Conservation (phyloP, 2,329 filamentous ascomycete species). For the Grosmannia serpens region DNA sequence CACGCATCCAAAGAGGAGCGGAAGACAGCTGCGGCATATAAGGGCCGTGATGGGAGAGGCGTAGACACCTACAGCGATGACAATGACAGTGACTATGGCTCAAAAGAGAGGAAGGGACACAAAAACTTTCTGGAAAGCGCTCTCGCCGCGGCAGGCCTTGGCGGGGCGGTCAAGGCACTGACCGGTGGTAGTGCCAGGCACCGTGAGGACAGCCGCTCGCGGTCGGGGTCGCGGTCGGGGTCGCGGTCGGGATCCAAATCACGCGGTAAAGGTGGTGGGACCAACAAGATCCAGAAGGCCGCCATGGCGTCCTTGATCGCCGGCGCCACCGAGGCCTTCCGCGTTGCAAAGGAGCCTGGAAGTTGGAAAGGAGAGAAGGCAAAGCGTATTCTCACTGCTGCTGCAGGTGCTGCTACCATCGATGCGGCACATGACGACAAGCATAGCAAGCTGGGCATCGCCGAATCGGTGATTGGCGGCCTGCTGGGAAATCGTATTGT, state of each 20-base stretch:
- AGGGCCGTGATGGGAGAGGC: conserved; percentile 40
- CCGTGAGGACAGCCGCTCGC: conserved; percentile 25
- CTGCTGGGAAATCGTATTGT: conserved; percentile 75
- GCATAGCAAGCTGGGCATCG: conserved; percentile 71
- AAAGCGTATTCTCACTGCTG: conserved; percentile 81
- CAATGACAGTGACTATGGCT: conserved; percentile 45
- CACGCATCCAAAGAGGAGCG: conserved; percentile 42
- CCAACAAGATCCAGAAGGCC: conserved; percentile 65
- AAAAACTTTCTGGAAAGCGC: conserved; percentile 55
- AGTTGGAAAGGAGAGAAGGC: conserved; percentile 86
- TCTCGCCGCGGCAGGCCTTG: conserved; percentile 49
- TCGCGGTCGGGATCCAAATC: conserved; percentile 41
- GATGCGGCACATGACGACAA: conserved; percentile 64
- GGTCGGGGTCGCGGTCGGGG: conserved; percentile 36
- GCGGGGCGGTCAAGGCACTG: conserved; percentile 48
- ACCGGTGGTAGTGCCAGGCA: conserved; percentile 30
- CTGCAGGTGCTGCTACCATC: conserved; percentile 73
- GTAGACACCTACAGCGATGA: conserved; percentile 47
- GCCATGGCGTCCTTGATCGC: conserved; percentile 85
- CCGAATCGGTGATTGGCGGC: conserved; percentile 81
- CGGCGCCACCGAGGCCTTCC: conserved; percentile 85
- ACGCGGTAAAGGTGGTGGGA: conserved; percentile 27
- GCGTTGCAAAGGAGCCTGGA: conserved; percentile 77
- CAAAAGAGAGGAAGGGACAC: conserved; percentile 46
- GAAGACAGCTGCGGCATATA: conserved; percentile 40